Percentiles rank a stretch among this genome's conserved stretches.
phyloP scores from a whole-genome alignment of 2,329 filamentous ascomycete species.

The Plectosphaerella sp. region DNA sequence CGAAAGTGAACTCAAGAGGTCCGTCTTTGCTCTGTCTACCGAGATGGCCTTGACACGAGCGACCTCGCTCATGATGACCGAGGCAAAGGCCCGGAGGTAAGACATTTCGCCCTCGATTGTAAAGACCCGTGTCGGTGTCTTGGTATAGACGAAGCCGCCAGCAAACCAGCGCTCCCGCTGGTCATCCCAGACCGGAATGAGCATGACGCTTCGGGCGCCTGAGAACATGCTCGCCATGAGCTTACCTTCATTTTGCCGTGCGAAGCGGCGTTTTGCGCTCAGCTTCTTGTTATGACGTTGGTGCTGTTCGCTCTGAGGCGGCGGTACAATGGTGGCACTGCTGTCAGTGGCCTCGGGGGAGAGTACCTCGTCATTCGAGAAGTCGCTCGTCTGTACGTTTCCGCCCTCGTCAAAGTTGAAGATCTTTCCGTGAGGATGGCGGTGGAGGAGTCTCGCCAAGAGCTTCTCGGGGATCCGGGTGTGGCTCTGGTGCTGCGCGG shows the following conservation, averaged over 20 bases:
- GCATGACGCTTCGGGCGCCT: constrained; percentile 37
- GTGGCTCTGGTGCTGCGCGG: constrained; percentile 7
- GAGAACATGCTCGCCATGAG: constrained; percentile 31
- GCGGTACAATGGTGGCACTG: too few species aligned
- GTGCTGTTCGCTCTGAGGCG: neutral
- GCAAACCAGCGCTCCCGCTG: constrained; percentile 42
- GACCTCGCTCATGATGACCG: constrained; percentile 53
- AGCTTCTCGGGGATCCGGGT: constrained; percentile 30
- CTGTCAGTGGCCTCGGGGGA: too few species aligned
- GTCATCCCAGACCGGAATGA: constrained; percentile 44
- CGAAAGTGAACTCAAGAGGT: constrained; percentile 55
- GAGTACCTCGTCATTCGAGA: constrained; percentile 15
- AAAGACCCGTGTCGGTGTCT: constrained; percentile 35
- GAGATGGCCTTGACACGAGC: constrained; percentile 33
- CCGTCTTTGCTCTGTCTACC: constrained; percentile 46
- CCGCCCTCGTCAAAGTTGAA: constrained; percentile 39
- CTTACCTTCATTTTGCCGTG: constrained; percentile 18
- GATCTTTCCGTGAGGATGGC: constrained; percentile 40
- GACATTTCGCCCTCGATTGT: constrained; percentile 42
- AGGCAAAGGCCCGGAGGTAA: constrained; percentile 46
- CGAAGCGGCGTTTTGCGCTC: constrained; percentile 1
- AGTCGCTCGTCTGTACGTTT: constrained; percentile 23
- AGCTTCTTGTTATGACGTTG: neutral
- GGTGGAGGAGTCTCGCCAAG: constrained; percentile 33
- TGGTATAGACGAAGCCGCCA: constrained; percentile 45